Base-by-base conservation (phyloP, 768 basidiomycete species). In the Mrakia frigida region DNA sequence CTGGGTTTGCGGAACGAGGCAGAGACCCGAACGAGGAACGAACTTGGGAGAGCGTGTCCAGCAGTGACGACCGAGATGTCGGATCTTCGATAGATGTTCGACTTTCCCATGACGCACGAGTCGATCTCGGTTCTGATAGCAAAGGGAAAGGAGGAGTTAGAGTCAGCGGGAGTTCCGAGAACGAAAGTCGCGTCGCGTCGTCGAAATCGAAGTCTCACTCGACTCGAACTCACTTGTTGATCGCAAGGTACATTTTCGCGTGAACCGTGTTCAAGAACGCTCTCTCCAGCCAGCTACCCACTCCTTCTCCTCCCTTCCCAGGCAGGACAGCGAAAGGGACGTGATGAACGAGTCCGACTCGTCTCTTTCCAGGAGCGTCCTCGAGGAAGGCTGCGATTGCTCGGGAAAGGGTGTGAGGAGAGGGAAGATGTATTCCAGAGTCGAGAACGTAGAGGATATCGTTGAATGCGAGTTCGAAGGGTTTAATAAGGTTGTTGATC, bases 381-480 rank as follows among this genome's bases (percentile, higher is more conserved):
- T 59, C 63, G 43, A 77, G 63, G 53, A 96, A 86, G n/a, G 89
- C 85, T 80, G 91, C 92, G 46, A 98, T 91, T 21, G 93, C 89
- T 75, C 93, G 89, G 3, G 90, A 89, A 35, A 99, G 88, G 16
- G 93, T 91, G 23, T 90, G 90, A 0, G 90, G 86, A 63, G 88
- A 88, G 33, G 90, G 63, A n/a, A 77, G 89, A 76, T 89, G 88
- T 71, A 98, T 88, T 79, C 96, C 96, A n/a, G 96, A 97, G 83
- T 99, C 97, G 70, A 98, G 87, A 41, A 98, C 91, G 95, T 95
- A 99, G 70, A 98, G 85, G 69, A 98, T 91, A 81, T 98, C 94
- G 81, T 97, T 86, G 74, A 87, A 84, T 0, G 96, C 97, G 81
- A 88, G 85, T 63, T 86, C 86, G 82, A 94, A 98, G 21, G 95